Percentiles rank a stretch among this genome's conserved stretches.
These are phyloP conservation scores for Rhodosporidiobolus odoratus DNA, from an alignment of 768 basidiomycete species.

Conservation along the genomic window DNA sequence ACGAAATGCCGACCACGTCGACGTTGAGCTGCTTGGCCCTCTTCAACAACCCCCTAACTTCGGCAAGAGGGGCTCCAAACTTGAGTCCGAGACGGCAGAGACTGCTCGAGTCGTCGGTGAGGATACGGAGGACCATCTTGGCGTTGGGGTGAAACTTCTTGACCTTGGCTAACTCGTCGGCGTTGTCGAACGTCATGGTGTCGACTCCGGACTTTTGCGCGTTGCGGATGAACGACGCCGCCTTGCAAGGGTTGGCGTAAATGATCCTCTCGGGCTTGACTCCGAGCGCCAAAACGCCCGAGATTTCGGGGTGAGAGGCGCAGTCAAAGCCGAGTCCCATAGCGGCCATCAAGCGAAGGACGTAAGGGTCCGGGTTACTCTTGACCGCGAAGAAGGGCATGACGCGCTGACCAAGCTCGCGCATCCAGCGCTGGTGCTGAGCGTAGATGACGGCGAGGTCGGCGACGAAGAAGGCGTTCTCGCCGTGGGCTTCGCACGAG, in stretches of 20 bases:
- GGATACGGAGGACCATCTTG: constrained; percentile 83
- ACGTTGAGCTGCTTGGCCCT: constrained; percentile 73
- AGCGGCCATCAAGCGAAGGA: constrained; percentile 81
- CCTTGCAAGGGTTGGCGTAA: constrained; percentile 99
- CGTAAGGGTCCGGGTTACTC: constrained; percentile 95
- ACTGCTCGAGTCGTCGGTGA: constrained; percentile 96
- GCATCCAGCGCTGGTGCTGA: constrained; percentile 77
- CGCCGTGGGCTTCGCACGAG: constrained; percentile 57
- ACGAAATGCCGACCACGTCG: constrained; percentile 88
- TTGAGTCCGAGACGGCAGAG: constrained; percentile 90
- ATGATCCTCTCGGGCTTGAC: constrained; percentile 78
- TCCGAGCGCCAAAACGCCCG: constrained; percentile 61
- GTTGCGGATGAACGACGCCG: constrained; percentile 81
- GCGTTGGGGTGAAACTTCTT: constrained; percentile 72
- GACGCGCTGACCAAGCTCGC: constrained; percentile 68
- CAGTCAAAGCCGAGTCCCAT: constrained; percentile 95
- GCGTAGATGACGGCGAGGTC: constrained; percentile 81
- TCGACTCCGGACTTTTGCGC: constrained; percentile 74
- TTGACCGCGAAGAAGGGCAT: constrained; percentile 95
- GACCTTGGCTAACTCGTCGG: constrained; percentile 91
- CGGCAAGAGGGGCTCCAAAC: constrained; percentile 82
- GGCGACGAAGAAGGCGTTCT: constrained; percentile 92
- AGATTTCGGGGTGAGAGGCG: constrained; percentile 89
- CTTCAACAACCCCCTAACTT: constrained; percentile 70
- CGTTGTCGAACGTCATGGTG: constrained; percentile 97